Conservation (phyloP, 2,329 filamentous ascomycete species). For the Trichoderma arundinaceum region DNA sequence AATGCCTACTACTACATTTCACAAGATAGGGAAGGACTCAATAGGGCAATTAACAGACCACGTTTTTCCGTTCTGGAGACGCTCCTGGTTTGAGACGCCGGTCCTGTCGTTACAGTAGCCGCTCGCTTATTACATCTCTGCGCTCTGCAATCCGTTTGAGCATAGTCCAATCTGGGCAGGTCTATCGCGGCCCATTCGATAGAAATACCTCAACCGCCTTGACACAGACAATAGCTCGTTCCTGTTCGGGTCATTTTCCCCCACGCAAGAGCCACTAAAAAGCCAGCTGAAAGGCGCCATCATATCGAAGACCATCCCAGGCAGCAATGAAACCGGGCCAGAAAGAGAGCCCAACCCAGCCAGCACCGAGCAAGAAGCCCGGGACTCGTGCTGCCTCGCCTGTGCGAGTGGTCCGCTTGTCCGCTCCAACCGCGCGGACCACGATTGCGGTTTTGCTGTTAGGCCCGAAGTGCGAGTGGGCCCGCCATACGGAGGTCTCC, state of each 20-base stretch:
- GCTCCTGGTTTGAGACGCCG: background rate
- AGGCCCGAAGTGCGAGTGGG: constrained; percentile 30
- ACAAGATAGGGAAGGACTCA: background rate
- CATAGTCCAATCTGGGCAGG: constrained; percentile 1
- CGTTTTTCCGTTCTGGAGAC: background rate
- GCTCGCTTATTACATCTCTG: constrained; percentile 13
- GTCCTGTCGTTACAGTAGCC: background rate
- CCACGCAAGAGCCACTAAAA: background rate
- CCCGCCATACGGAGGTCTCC: constrained; percentile 1
- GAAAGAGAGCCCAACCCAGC: constrained; percentile 1
- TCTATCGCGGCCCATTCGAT: background rate
- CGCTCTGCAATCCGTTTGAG: background rate
- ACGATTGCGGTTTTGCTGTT: constrained; percentile 19
- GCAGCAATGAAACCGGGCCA: background rate
- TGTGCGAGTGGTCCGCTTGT: constrained; percentile 11
- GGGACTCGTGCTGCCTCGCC: background rate
- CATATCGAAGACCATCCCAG: background rate
- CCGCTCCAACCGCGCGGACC: constrained; percentile 17
- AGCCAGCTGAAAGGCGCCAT: background rate
- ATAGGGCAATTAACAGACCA: background rate
- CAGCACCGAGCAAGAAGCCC: background rate
- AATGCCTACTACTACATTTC: background rate
- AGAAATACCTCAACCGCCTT: background rate
- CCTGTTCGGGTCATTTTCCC: background rate
- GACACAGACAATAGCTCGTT: background rate